phyloP scores from a whole-genome alignment of 2,329 filamentous ascomycete genomes.

The Colletotrichum salicis region DNA sequence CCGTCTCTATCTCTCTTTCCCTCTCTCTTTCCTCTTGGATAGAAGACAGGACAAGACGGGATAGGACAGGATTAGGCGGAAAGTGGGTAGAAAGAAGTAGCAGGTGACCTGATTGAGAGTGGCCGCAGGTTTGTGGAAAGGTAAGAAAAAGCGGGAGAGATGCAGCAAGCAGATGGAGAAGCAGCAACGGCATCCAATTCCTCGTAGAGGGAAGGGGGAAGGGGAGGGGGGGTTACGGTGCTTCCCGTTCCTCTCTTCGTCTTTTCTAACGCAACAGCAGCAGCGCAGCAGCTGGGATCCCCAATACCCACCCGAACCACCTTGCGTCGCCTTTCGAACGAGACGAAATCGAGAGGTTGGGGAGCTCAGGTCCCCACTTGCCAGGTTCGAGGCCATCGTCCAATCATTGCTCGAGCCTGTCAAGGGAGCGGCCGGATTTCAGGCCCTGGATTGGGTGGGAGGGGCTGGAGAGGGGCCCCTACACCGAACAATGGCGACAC shows the following conservation, averaged over 20 bases:
- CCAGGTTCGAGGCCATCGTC: constrained; percentile 20
- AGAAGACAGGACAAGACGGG: not conserved
- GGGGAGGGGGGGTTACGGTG: not conserved
- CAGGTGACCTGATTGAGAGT: constrained; percentile 18
- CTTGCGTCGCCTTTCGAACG: not conserved
- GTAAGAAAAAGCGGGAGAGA: constrained; percentile 30
- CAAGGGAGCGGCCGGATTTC: constrained; percentile 22
- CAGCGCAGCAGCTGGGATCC: constrained; percentile 9
- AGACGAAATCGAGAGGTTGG: constrained; percentile 49
- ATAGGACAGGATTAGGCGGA: not conserved
- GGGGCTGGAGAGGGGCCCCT: not conserved
- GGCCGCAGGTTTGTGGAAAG: constrained; percentile 6
- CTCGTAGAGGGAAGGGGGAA: constrained; percentile 1
- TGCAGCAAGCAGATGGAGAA: constrained; percentile 6
- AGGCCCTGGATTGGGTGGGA: constrained; percentile 25
- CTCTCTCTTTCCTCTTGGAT: not conserved
- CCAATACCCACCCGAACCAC: constrained; percentile 26
- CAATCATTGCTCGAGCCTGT: constrained; percentile 16
- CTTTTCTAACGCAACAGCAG: constrained; percentile 20
- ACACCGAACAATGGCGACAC: not conserved
- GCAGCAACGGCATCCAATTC: constrained; percentile 23
- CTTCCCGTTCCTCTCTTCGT: constrained; percentile 4
- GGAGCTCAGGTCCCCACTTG: constrained; percentile 35
- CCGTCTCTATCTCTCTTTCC: not conserved
- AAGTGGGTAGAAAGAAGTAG: constrained; percentile 8